Conservation (phyloP, 225 moss, liverwort and hornwort genomes). For the Straminergon stramineum region DNA sequence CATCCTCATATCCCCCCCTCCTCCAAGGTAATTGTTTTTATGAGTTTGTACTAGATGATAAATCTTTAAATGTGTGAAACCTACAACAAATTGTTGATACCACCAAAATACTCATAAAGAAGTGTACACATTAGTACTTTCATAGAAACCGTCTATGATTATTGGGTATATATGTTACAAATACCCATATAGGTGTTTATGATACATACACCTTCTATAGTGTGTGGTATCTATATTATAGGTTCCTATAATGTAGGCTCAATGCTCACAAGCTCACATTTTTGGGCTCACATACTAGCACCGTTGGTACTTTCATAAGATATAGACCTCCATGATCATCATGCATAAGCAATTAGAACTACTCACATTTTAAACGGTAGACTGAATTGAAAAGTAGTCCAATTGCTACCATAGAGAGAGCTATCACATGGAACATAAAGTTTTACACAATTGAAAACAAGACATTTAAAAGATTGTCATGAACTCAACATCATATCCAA, state of each 20-base stretch:
- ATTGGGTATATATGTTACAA: too few relatives aligned
- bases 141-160: too few relatives aligned
- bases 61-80: not conserved
- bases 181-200: too few relatives aligned
- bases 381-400: not conserved
- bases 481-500: not conserved
- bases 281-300: too few relatives aligned
- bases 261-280: too few relatives aligned
- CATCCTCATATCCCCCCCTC: not conserved
- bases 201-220: too few relatives aligned
- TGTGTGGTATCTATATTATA: too few relatives aligned
- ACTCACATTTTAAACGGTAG: not conserved
- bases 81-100: not conserved
- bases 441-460: not conserved
- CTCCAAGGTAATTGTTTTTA: rapidly evolving
- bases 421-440: not conserved
- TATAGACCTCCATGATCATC: rapidly evolving
- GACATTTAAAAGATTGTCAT: not conserved
- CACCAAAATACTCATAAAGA: not conserved
- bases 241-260: too few relatives aligned
- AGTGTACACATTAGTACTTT: not conserved
- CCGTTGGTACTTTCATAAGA: not conserved
- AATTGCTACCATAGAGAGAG: too few relatives aligned
- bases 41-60: not conserved
- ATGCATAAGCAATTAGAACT: not conserved